Conservation (phyloP, 225 moss, liverwort and hornwort genomes). For the Polytrichum commune region DNA sequence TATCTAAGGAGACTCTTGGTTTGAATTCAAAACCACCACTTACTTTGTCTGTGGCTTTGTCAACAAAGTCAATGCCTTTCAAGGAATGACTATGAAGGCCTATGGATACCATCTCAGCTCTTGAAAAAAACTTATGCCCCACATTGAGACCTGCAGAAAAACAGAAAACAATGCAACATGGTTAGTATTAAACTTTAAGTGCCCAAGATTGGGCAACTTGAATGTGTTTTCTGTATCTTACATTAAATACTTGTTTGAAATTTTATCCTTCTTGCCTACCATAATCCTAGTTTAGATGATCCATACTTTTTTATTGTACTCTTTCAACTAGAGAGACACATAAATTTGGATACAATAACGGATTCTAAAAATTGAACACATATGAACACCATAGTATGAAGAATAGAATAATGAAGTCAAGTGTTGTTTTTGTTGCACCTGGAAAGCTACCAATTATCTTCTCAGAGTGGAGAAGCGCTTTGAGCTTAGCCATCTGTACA, state of each 20-base stretch:
- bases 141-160: constrained; percentile 44
- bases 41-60: constrained; percentile 34
- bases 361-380: no score
- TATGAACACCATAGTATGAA: no score
- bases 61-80: constrained; percentile 63
- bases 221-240: no score
- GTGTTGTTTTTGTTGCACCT: constrained; percentile 18
- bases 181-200: background rate
- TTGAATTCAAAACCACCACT: background rate
- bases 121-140: constrained; percentile 60
- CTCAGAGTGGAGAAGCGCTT: constrained; percentile 37
- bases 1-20: no score
- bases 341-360: no score
- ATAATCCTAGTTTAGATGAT: no score
- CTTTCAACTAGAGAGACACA: no score
- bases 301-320: no score
- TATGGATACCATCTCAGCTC: constrained; percentile 62
- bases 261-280: no score
- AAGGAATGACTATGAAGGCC: constrained; percentile 55
- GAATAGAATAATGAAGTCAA: no score
- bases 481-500: constrained; percentile 21
- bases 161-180: background rate
- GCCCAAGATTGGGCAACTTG: no score
- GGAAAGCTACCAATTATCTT: constrained; percentile 41
- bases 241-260: no score